Base-by-base conservation (phyloP, 1,139 yeast species). In the Magnusiomyces suaveolens region DNA sequence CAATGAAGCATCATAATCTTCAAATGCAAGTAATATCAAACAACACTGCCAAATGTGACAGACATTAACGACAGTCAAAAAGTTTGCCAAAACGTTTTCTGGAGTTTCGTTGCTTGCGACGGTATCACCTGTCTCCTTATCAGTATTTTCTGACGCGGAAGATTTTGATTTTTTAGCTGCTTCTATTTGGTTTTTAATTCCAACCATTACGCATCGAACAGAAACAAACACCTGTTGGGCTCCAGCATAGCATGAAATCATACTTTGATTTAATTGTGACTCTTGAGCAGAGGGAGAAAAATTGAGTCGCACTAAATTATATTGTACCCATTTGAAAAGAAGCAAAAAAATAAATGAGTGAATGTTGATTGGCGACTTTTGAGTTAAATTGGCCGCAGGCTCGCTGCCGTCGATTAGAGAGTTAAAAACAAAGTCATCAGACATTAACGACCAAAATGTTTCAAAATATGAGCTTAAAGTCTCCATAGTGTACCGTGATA, bases 41-140 rank as follows among this genome's bases (percentile, higher is more conserved):
- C 57, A 44, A 32, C 61, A 59, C 21, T 59, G 60, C 62, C 63
- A 62, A 14, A 60, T 43, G 49, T 62, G 62, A 1, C 52, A 41
- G 16, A 16, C 18, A 18, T n/a, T 36, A 4, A 36, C 4, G 10
- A 4, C 4, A 3, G 41, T 36, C 41, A 36, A n/a, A 14, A n/a
- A 10, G 10, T 6, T 36, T 21, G 43, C 23, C 29, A 23, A 25
- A 29, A 39, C 41, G 14, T 20, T 23, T 23, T 36, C 26, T 6
- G 16, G 16, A n/a, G 32, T 46, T 18, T 39, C 14, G 46, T 44
- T 36, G 36, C 24, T 18, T 25, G 10, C 2, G 2, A 14, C 20
- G 24, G 21, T 33, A 36, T 14, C 23, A 33, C 21, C 48, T 29
- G 6, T 29, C 6, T 29, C 36, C 36, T 29, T 12, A 8, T 29